Base-by-base conservation (phyloP, 441 rosid species). In the Pelargonium cotyledonis region DNA sequence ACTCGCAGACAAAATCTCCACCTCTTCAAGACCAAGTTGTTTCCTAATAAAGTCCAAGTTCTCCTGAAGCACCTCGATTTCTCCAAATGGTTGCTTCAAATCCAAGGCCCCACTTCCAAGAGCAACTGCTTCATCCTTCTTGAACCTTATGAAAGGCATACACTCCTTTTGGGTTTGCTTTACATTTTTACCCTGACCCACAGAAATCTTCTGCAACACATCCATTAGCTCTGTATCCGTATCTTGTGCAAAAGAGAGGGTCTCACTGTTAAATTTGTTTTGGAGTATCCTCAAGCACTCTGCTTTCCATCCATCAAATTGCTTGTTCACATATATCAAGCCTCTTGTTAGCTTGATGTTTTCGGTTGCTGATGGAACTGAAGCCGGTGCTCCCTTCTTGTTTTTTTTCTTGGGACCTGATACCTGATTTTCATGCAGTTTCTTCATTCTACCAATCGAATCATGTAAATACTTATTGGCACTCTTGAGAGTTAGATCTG, bases 401-500 rank as follows among this genome's bases (percentile, higher is more conserved):
- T 83, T 83, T 64, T 76, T 84, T 80, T 86, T 87, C 76, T 86
- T 91, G 6, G 89, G 80, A 65, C 90, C 87, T n/a, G 68, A 73
- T 63, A 85, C 76, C 77, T 89, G 93, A 65, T 85, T 88, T 55
- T 85, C 89, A 41, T 86, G 91, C 77, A 86, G 85, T 83, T 89
- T 91, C 77, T 96, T 85, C 91, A 91, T 85, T 68, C 79, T 47
- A 58, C 80, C 82, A 72, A 91, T 88, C 0, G 91, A 88, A 63
- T 91, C 97, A 74, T 94, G 98, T 85, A 94, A 61, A 82, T 94
- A 94, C 47, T 91, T 89, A 78, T 91, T 91, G 35, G 99, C 91
- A 31, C 86, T 84, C 86, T 87, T 89, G 66, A 94, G 88, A 53
- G 83, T 85, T 40, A 85, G 82, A 80, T 91, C 95, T 19, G 97